Base-by-base conservation (phyloP, 2,329 filamentous ascomycete genomes). In the Xylaria sp. region DNA sequence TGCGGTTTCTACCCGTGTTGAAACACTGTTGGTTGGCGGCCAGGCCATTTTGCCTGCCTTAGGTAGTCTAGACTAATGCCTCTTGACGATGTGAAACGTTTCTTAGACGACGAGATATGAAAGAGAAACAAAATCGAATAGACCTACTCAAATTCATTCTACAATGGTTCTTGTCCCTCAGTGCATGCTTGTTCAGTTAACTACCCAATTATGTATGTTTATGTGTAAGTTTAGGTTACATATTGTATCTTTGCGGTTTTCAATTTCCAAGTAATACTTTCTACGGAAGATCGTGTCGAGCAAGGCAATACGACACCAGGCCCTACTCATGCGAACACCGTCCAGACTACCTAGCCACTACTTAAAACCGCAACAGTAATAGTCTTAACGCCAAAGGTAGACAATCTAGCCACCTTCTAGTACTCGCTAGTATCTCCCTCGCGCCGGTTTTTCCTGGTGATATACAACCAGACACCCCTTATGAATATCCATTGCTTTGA, bases 41-140 rank as follows among this genome's bases (percentile, higher is more conserved):
- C 55, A 18, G 30, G 32, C 15, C 56, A 23, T 13, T 23, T 25
- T 41, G 57, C 28, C 28, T 45, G 59, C 25, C 25, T 61, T 30
- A 30, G 3, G 3, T 30, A 15, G 43, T 18, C 28, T 34, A 55
- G 28, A 23, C 25, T 34, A 59, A 63, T 58, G 53, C 53, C 53
- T 59, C 10, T 53, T 46, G 23, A 66, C 36, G 58, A 66, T 53
- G 28, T 57, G 25, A 36, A 45, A 57, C 53, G 36, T 58, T 53
- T 60, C 48, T 50, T 39, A 28, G 45, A 48, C 57, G 60, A 68
- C 25, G 66, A 68, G 66, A 66, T 63, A 68, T 56, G 63, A 63
- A 20, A 15, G 18, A 39, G 36, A 39, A 56, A 23, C 34, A 50
- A 45, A 66, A 39, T 53, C 4, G 30, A 55, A 65, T 65, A 55